These are phyloP conservation scores for Cynara cardunculus DNA, from an alignment of 129 eudicot genomes.

Conservation along the genomic window DNA sequence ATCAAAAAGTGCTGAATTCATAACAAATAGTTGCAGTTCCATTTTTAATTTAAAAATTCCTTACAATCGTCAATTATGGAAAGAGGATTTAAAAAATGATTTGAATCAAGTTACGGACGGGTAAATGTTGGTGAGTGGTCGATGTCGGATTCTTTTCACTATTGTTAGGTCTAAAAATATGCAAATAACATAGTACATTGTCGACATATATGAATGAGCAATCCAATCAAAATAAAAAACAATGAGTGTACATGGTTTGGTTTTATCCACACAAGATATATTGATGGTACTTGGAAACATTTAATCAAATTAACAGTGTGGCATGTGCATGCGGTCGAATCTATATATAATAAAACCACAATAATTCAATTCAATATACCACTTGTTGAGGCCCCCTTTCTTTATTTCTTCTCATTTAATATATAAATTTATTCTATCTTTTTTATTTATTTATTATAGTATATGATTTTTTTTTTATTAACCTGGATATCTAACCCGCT, in stretches of 20 bases:
- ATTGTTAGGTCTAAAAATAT: constrained; percentile 26
- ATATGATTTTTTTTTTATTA: not conserved
- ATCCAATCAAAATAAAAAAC: constrained; percentile 29
- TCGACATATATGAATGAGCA: constrained; percentile 33
- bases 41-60: not conserved
- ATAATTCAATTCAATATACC: constrained; percentile 4
- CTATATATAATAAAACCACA: not conserved
- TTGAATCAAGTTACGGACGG: not conserved
- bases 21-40: not conserved
- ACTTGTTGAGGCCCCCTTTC: not conserved
- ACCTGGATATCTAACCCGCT: no score
- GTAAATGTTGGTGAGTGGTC: constrained; percentile 27
- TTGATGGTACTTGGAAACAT: constrained; percentile 29
- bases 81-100: not conserved
- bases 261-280: constrained; percentile 32
- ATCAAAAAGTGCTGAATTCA: not conserved
- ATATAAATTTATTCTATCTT: no score
- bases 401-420: not conserved
- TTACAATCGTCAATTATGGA: not conserved
- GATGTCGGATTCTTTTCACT: constrained; percentile 25
- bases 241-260: constrained; percentile 35
- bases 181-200: constrained; percentile 31
- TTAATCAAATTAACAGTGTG: constrained; percentile 31
- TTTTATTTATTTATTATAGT: no score
- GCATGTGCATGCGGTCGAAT: constrained; percentile 32